Conservation (phyloP, 768 basidiomycete species). For the Rhizopogon vulgaris region DNA sequence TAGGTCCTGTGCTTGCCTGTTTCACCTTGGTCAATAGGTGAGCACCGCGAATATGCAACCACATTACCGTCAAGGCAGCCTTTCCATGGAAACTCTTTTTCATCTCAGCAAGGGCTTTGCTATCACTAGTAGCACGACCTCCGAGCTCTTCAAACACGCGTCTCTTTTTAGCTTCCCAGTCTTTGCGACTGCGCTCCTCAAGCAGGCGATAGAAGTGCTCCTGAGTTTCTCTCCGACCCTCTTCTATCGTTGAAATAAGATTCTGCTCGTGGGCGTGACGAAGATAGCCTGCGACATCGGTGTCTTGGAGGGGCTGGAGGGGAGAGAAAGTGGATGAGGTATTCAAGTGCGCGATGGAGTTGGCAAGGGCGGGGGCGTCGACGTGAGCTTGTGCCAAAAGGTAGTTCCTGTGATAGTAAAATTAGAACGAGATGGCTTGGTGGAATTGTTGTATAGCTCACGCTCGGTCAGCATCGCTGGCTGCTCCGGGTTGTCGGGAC, state of each 20-base stretch:
- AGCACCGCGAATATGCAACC: background rate
- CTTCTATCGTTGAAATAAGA: conserved; percentile 90
- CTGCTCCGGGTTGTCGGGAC: conserved; percentile 57
- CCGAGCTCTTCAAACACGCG: conserved; percentile 87
- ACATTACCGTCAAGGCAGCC: conserved; percentile 46
- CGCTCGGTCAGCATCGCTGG: conserved; percentile 71
- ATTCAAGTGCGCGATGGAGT: conserved; percentile 79
- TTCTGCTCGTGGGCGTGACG: conserved; percentile 95
- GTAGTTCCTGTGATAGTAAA: conserved; percentile 55
- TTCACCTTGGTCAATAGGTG: conserved; percentile 8
- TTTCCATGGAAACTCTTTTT: conserved; percentile 59
- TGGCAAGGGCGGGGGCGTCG: conserved; percentile 82
- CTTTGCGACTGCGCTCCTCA: conserved; percentile 65
- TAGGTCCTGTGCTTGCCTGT: conserved; percentile 44
- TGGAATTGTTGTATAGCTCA: conserved; percentile 30
- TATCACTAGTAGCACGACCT: conserved; percentile 53
- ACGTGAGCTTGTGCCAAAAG: conserved; percentile 91
- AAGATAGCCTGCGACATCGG: conserved; percentile 88
- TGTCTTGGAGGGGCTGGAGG: conserved; percentile 89
- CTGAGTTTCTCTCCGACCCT: conserved; percentile 79
- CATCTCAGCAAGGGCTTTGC: conserved; percentile 48
- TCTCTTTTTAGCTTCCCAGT: conserved; percentile 91
- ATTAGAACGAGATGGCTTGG: conserved; percentile 6
- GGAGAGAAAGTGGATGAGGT: conserved; percentile 80
- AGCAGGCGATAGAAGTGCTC: conserved; percentile 78